Base-by-base conservation (phyloP, 2,329 filamentous ascomycete genomes). In the Colletotrichum echinochloae region DNA sequence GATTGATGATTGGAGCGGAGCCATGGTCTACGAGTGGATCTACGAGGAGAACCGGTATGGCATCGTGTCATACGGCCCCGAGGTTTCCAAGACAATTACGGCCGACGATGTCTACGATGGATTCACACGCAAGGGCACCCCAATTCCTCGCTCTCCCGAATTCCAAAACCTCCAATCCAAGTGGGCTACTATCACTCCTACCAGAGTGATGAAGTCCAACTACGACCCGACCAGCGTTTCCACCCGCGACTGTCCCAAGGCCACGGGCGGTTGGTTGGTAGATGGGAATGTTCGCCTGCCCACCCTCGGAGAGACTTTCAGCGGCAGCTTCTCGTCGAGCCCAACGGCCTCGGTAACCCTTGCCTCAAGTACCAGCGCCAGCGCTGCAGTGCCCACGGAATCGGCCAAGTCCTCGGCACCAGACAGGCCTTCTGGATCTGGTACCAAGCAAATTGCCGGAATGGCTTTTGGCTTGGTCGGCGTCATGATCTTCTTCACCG, bases 1-100 rank as follows among this genome's bases (percentile, higher is more conserved):
- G 94, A 82, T 87, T 7, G 84, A 85, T 67, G 87, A 87, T 75
- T 90, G 81, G 89, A 94, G 92, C 61, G 94, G 94, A 65, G 87
- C 92, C 63, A 94, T 97, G 73, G 86, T 97, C 74, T 97, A 97
- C 81, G 94, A 97, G 79, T 97, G 94, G 94, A 94, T 97, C 73
- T 83, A 95, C 78, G 94, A 97, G 80, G 84, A 87, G 60, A 97
- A 97, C 80, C 81, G 93, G 76, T 97, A 97, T 79, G 94, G 94
- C 48, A 85, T 97, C 44, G 87, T 97, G 75, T 90, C 87, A 26
- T 97, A 97, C 78, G 93, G 92, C 1, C 82, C 87, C 4, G 80
- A 84, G n/a, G 86, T 85, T 14, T 85, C 84, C 44, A 81, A 85
- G 28, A 80, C 85, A 11, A 83, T 84, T 8, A 83, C 80, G n/a